Evolutionary conservation across 495 filamentous ascomycete genomes (phyloP).

Genomic region (Oidiodendron maius): DNA sequence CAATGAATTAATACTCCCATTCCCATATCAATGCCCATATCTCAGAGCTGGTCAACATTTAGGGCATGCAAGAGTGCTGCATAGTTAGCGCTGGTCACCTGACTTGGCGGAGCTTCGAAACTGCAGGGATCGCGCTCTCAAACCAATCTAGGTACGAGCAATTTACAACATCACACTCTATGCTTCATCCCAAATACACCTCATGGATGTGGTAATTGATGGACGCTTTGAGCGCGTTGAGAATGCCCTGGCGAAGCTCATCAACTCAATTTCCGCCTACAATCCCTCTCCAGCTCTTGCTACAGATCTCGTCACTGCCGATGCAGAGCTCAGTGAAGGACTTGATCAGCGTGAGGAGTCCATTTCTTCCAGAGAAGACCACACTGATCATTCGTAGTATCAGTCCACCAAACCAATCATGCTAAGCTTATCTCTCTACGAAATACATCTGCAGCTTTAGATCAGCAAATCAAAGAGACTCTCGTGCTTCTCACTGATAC

Average conservation of each 20-base stretch:
- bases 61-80: too few relatives aligned
- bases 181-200: not conserved
- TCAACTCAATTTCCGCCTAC: conserved; percentile 73
- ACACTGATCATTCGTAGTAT: conserved; percentile 34
- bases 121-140: not conserved
- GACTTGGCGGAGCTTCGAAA: not conserved
- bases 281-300: conserved; percentile 62
- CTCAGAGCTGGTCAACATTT: too few relatives aligned
- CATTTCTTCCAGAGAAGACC: not conserved
- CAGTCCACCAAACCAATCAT: conserved; percentile 63
- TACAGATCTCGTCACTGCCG: conserved; percentile 59
- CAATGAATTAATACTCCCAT: too few relatives aligned
- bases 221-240: conserved; percentile 62
- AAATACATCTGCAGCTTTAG: conserved; percentile 48
- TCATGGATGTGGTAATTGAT: conserved; percentile 56
- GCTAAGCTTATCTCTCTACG: conserved; percentile 57
- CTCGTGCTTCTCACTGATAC: conserved; percentile 55
- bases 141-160: too few relatives aligned
- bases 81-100: not conserved
- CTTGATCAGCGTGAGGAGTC: conserved; percentile 47
- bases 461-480: conserved; percentile 55
- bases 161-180: too few relatives aligned
- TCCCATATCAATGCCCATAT: too few relatives aligned
- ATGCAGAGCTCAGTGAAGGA: conserved; percentile 52
- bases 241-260: conserved; percentile 55